Conservation (phyloP, 192 early-diverging fungal species). For the Lobosporangium transversale region DNA sequence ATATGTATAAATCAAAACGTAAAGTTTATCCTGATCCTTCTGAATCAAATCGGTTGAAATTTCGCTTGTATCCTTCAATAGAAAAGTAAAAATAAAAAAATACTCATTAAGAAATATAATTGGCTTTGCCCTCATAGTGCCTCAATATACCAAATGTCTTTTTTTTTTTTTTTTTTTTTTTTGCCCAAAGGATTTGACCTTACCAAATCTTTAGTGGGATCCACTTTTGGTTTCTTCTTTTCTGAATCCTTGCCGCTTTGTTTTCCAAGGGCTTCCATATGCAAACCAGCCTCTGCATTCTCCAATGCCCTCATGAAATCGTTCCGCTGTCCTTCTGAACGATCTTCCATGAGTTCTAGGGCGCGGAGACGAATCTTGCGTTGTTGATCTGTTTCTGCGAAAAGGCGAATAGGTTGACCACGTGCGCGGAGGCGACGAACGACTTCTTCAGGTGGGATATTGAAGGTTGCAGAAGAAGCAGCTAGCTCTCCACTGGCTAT, state of each 20-base stretch:
- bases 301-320: conserved; percentile 89
- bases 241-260: conserved; percentile 57
- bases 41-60: conserved; percentile 80
- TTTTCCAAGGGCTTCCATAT: conserved; percentile 75
- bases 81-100: not conserved
- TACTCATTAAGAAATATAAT: not conserved
- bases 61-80: conserved; percentile 72
- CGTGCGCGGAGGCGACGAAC: conserved; percentile 83
- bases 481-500: conserved; percentile 14
- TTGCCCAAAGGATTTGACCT: no score
- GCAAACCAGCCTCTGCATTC: conserved; percentile 82
- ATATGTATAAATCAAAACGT: conserved; percentile 82
- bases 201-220: conserved; percentile 60
- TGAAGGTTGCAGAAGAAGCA: conserved; percentile 42
- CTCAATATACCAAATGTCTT: not conserved
- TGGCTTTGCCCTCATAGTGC: not conserved
- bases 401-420: conserved; percentile 90
- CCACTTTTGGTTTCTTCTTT: conserved; percentile 58
- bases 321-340: conserved; percentile 86
- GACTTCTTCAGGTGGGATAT: conserved; percentile 80
- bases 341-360: conserved; percentile 86
- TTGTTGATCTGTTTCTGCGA: conserved; percentile 87
- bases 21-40: conserved; percentile 78
- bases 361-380: conserved; percentile 82
- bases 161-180: no score